Percentiles rank a stretch among this genome's conserved stretches.
Conservation (phyloP, 108 stramenopile species). For the Skeletonema marinoi region DNA sequence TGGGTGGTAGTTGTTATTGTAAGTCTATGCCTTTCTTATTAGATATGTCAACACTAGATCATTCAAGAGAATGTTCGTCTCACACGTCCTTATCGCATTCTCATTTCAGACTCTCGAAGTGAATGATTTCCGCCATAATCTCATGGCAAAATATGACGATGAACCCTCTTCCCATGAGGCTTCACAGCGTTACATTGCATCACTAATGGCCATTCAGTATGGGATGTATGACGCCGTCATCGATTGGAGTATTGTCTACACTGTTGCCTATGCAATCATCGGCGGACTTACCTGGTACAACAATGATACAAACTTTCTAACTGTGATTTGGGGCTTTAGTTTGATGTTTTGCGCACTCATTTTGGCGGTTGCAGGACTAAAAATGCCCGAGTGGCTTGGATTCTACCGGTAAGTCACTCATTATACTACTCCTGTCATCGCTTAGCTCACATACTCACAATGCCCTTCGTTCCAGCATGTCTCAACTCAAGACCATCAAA, state of each 20-base stretch:
- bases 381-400: conserved; percentile 41
- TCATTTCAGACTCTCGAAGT: conserved; percentile 21
- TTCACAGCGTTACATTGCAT: neutral
- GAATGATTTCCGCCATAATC: conserved; percentile 28
- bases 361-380: conserved; percentile 24
- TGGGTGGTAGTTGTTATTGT: neutral
- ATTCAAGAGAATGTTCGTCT: neutral
- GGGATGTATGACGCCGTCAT: conserved; percentile 26
- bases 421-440: too few species aligned
- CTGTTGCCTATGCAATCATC: conserved; percentile 19
- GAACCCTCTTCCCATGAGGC: neutral
- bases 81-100: neutral
- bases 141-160: neutral
- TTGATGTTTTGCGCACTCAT: conserved; percentile 10
- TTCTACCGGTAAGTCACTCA: conserved; percentile 6
- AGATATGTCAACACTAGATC: neutral
- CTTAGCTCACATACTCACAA: too few species aligned
- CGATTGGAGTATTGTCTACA: conserved; percentile 26
- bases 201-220: conserved; percentile 23
- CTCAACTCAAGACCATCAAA: conserved; percentile 5
- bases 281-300: conserved; percentile 29
- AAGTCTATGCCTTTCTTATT: neutral
- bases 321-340: conserved; percentile 31
- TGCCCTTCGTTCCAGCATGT: neutral
- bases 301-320: conserved; percentile 19